Evolutionary conservation across 306 rosid genomes (phyloP).

Genomic region (apple (Malus domestica)): ASM211411v1 NC_041791.1:16717501-16718000

Average conservation of each 20-base stretch:
- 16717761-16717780: constrained; percentile 56
- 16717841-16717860: not conserved
- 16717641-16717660: not conserved
- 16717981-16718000: not conserved
- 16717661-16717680: not conserved
- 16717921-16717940: not conserved
- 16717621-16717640: not conserved
- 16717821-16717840: constrained; percentile 5
- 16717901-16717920: not conserved
- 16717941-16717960: constrained; percentile 1
- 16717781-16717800: constrained; percentile 71
- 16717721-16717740: not conserved
- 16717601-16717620: not conserved
- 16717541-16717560: not conserved
- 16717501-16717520: not conserved
- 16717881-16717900: not conserved
- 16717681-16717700: not conserved
- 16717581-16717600: not conserved
- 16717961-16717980: not conserved
- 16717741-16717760: constrained; percentile 14
- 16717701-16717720: not conserved
- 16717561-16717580: not conserved
- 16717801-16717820: constrained; percentile 56
- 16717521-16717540: too few relatives aligned
- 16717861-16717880: not conserved